Base-by-base conservation (phyloP, 2,329 filamentous ascomycete species). In the Exophiala alcalophila region DNA sequence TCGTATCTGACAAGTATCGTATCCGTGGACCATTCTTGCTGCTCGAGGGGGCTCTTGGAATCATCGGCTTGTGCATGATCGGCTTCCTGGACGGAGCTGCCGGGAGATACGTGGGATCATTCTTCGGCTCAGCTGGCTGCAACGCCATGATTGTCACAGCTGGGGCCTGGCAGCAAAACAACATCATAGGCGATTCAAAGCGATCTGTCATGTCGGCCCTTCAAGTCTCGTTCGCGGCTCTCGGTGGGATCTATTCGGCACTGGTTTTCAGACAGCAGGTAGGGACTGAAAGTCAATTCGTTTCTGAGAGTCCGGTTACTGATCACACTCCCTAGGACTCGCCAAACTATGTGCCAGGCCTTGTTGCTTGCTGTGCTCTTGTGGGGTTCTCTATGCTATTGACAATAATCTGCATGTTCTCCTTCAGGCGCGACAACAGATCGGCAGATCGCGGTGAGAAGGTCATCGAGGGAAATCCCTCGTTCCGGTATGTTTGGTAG, bases 21-120 rank as follows among this genome's bases (percentile, higher is more conserved):
- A 2, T 36, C 12, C 19, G 33, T 4, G 33, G 33, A 15, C 21
- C 33, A 5, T n/a, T 36, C 21, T 24, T n/a, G 14, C 26, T 12
- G 19, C 12, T 15, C 7, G 21, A 23, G 12, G 9, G 9, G 9
- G 10, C 12, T 8, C 18, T 14, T 8, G 26, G 20, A 16, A 23
- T 15, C 20, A n/a, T 36, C 12, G 33, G 33, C 15, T 23, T 36
- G 4, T 16, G 16, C 33, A 36, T 36, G 33, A 23, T 36, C 3
- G 33, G 33, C 14, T 36, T 36, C 21, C 11, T 23, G 10, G 33
- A 36, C 10, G 9, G 18, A 50, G 53, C 76, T 2, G 70, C 60
- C 1, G 74, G 80, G 6, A 75, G 83, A 31, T 89, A 86, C 63
- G 79, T 85, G 47, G 84, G 84, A 38, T 74, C 86, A 42, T 89